Conservation (phyloP, 139 green algal species). For the Chlorella sp. region DNA sequence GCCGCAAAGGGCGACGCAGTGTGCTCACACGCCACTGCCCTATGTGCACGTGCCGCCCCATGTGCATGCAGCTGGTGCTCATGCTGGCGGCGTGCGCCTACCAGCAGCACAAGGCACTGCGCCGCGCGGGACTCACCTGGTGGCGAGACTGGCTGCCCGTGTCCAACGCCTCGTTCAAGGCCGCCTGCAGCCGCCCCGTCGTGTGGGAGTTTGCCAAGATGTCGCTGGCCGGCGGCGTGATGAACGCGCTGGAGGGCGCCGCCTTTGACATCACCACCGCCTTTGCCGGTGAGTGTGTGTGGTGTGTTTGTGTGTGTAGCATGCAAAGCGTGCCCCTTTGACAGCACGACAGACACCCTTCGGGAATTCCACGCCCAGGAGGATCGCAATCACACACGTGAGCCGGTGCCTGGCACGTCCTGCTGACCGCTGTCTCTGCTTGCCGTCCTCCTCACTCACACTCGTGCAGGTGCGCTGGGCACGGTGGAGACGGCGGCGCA, state of each 20-base stretch:
- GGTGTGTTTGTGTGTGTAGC: too few relatives aligned
- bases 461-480: conserved; percentile 15
- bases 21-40: too few relatives aligned
- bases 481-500: conserved; percentile 23
- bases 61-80: background rate
- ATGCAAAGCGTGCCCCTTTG: too few relatives aligned
- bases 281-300: conserved; percentile 27
- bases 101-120: background rate
- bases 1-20: too few relatives aligned
- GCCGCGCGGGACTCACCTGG: background rate
- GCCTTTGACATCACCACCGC: conserved; percentile 48
- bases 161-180: background rate
- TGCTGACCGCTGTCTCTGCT: conserved; percentile 15
- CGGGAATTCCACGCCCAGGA: too few relatives aligned
- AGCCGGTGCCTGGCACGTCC: background rate
- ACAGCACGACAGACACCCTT: too few relatives aligned
- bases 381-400: too few relatives aligned
- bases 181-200: background rate
- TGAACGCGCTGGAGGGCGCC: conserved; percentile 36
- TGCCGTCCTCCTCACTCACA: too few relatives aligned
- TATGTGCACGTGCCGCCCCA: too few relatives aligned
- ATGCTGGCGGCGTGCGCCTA: background rate
- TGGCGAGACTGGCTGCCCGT: background rate
- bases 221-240: conserved; percentile 32
- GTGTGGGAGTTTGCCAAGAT: background rate